These are phyloP conservation scores for Torulaspora microellipsoides DNA, from an alignment of 805 yeast species.

Conservation along the genomic window DNA sequence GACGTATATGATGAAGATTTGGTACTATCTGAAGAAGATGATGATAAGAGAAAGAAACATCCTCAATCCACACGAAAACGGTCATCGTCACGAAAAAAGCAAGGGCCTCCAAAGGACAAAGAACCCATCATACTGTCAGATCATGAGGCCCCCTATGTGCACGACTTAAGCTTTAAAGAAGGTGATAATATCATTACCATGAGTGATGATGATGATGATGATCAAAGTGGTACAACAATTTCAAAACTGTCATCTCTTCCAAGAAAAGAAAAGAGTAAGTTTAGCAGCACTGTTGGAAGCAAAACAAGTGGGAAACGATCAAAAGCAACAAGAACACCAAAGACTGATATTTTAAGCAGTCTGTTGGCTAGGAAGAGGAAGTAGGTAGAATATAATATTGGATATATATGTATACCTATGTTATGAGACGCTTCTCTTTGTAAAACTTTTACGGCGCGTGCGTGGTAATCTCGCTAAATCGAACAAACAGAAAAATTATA, in stretches of 20 bases:
- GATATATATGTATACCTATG: too few species aligned
- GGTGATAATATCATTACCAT: conserved; percentile 13
- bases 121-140: conserved; percentile 19
- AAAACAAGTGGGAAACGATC: conserved; percentile 2
- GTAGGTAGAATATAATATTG: conserved; percentile 3
- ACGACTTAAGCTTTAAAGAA: conserved; percentile 4
- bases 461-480: background rate
- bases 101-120: background rate
- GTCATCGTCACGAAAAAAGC: conserved; percentile 1
- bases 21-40: background rate
- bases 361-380: conserved; percentile 28
- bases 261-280: background rate
- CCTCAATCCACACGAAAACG: conserved; percentile 1
- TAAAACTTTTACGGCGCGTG: background rate
- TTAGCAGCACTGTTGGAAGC: background rate
- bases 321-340: conserved; percentile 25
- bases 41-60: background rate
- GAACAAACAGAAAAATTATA: background rate
- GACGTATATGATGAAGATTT: background rate
- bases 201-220: conserved; percentile 15
- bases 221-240: background rate
- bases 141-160: conserved; percentile 4
- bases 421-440: background rate
- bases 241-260: background rate
- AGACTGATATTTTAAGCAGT: conserved; percentile 28